Evolutionary conservation across 176 grass and related monocot genomes (phyloP).

Genomic region (Eragrostis curvula): DNA sequence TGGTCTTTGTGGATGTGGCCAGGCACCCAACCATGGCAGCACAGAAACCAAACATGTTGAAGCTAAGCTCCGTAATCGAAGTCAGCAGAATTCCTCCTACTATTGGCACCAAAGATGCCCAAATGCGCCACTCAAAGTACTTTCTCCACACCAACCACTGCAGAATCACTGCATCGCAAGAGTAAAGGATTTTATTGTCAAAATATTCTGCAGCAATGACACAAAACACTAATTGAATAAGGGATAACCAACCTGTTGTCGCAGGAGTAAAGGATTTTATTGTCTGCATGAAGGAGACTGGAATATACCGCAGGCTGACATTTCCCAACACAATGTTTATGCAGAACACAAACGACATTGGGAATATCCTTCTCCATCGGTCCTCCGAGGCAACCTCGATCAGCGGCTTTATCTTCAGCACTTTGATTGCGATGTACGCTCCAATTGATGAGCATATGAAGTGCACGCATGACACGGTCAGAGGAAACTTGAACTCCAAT

Average conservation of each 20-base stretch:
- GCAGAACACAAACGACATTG: constrained; percentile 98
- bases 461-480: constrained; percentile 94
- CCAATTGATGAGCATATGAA: constrained; percentile 96
- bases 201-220: too few relatives aligned
- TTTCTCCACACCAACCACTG: constrained; percentile 89
- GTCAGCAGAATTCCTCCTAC: constrained; percentile 79
- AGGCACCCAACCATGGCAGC: constrained; percentile 83
- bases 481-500: constrained; percentile 93
- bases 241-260: constrained; percentile 70
- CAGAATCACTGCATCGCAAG: constrained; percentile 61
- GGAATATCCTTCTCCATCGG: constrained; percentile 94
- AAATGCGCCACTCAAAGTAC: constrained; percentile 80
- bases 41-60: constrained; percentile 78
- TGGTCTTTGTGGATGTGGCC: constrained; percentile 86
- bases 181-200: too few relatives aligned
- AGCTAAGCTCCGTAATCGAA: constrained; percentile 78
- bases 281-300: constrained; percentile 97
- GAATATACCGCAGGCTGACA: constrained; percentile 90
- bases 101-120: constrained; percentile 78
- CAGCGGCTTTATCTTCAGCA: constrained; percentile 81
- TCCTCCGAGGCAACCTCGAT: constrained; percentile 89
- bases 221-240: not conserved
- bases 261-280: constrained; percentile 99
- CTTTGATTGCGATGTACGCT: constrained; percentile 83
- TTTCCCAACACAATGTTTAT: constrained; percentile 97